These are phyloP conservation scores for Syncephalastrum sp. DNA, from an alignment of 371 early-diverging fungal genomes.

Conservation along the genomic window DNA sequence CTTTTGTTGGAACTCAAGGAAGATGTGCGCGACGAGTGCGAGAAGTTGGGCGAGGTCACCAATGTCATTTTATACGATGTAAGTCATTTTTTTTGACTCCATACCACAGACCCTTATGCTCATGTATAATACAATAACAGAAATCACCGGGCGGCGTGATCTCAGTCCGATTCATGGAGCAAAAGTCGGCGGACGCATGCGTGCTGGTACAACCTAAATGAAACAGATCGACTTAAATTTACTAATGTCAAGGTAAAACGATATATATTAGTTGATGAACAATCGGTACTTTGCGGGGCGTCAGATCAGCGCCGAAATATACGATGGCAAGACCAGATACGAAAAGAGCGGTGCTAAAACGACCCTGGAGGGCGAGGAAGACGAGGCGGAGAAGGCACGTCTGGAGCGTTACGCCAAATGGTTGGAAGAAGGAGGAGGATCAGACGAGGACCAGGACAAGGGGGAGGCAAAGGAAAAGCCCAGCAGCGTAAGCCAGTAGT, in stretches of 20 bases:
- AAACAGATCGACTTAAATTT: background rate
- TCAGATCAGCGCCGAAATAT: conserved; percentile 76
- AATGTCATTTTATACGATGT: conserved; percentile 87
- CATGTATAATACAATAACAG: conserved; percentile 28
- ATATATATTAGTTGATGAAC: conserved; percentile 72
- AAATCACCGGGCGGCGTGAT: conserved; percentile 85
- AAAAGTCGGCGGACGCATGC: conserved; percentile 77
- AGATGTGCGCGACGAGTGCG: conserved; percentile 92
- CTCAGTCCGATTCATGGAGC: conserved; percentile 85
- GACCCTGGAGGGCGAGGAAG: conserved; percentile 59
- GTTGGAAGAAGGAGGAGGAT: conserved; percentile 60
- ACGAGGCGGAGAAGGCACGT: conserved; percentile 67
- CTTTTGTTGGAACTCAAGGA: conserved; percentile 88
- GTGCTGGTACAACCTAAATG: conserved; percentile 54
- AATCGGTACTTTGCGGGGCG: conserved; percentile 90
- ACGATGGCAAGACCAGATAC: conserved; percentile 75
- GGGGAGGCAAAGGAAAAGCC: background rate
- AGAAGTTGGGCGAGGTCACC: conserved; percentile 91
- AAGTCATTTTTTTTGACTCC: conserved; percentile 23
- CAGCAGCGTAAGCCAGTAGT: background rate
- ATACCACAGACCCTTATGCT: background rate
- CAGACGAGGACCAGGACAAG: conserved; percentile 5
- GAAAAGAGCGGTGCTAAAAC: conserved; percentile 42
- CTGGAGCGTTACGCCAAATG: conserved; percentile 80
- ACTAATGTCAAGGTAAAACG: background rate